Conservation (phyloP, 768 basidiomycete genomes). For the Agaricus subrufescens region DNA sequence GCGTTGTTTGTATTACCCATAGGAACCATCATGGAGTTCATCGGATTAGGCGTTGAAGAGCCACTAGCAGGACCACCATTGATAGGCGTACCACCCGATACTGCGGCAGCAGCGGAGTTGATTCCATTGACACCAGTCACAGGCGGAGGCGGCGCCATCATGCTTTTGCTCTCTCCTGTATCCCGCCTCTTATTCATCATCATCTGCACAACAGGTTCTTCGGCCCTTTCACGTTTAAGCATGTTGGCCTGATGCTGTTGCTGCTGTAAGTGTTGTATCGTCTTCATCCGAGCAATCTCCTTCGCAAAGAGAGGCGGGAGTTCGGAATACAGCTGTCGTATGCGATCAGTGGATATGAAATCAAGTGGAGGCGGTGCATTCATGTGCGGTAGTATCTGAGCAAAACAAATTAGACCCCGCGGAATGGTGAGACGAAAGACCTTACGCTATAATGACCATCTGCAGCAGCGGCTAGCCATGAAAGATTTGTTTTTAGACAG, state of each 20-base stretch:
- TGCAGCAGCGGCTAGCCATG: constrained; percentile 66
- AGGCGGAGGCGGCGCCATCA: constrained; percentile 38
- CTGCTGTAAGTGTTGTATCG: constrained; percentile 7
- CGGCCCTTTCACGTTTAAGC: constrained; percentile 61
- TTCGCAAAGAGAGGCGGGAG: constrained; percentile 60
- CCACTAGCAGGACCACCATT: constrained; percentile 8
- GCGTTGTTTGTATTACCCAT: constrained; percentile 15
- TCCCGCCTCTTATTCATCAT: constrained; percentile 59
- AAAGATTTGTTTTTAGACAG: constrained; percentile 66
- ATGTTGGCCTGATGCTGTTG: constrained; percentile 21
- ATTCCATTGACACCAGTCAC: constrained; percentile 21
- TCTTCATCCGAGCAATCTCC: constrained; percentile 39
- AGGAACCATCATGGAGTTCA: constrained; percentile 15
- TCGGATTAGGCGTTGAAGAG: constrained; percentile 11
- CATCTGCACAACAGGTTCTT: constrained; percentile 33
- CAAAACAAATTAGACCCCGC: not conserved
- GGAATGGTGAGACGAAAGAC: constrained; percentile 5
- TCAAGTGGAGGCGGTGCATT: constrained; percentile 49
- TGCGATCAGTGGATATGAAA: constrained; percentile 49
- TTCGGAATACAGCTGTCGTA: constrained; percentile 60
- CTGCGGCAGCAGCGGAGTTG: constrained; percentile 13
- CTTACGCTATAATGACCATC: constrained; percentile 50
- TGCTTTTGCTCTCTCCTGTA: constrained; percentile 57
- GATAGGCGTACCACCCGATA: constrained; percentile 12
- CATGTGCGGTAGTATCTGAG: constrained; percentile 24